Conservation (phyloP, 2,329 filamentous ascomycete genomes). For the Diaporthe ilicicola region DNA sequence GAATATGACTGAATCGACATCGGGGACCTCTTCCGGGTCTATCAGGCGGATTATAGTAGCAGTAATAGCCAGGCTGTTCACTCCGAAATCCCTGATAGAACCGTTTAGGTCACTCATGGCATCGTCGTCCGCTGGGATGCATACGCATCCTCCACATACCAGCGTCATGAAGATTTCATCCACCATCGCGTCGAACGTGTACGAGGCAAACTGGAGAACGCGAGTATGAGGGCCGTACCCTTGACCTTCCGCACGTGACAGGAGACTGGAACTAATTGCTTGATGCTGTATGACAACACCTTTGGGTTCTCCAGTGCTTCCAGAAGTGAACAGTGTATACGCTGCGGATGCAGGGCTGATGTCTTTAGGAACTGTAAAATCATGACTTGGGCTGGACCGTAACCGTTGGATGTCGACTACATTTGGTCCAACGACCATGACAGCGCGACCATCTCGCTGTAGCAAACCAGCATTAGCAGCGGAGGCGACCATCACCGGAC, state of each 20-base stretch:
- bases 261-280: conserved; percentile 39
- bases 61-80: not conserved
- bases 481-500: not conserved
- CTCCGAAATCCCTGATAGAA: not conserved
- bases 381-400: conserved; percentile 30
- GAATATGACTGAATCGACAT: not conserved
- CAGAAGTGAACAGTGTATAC: conserved; percentile 63
- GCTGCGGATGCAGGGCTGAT: conserved; percentile 32
- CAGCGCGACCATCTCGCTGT: not conserved
- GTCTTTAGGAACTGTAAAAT: not conserved
- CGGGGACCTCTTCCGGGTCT: not conserved
- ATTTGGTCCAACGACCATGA: not conserved
- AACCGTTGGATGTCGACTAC: not conserved
- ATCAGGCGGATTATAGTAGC: not conserved
- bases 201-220: conserved; percentile 44
- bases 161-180: conserved; percentile 52
- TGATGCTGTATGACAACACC: conserved; percentile 53
- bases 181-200: conserved; percentile 53
- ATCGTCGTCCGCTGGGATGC: conserved; percentile 62
- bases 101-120: conserved; percentile 52
- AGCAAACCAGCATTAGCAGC: conserved; percentile 24
- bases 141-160: conserved; percentile 49
- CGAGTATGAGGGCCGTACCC: conserved; percentile 47
- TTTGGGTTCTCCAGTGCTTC: conserved; percentile 64
- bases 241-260: conserved; percentile 53